These are phyloP conservation scores for Diutina neorugosa DNA, from an alignment of 1,139 yeast genomes.

Conservation along the genomic window DNA sequence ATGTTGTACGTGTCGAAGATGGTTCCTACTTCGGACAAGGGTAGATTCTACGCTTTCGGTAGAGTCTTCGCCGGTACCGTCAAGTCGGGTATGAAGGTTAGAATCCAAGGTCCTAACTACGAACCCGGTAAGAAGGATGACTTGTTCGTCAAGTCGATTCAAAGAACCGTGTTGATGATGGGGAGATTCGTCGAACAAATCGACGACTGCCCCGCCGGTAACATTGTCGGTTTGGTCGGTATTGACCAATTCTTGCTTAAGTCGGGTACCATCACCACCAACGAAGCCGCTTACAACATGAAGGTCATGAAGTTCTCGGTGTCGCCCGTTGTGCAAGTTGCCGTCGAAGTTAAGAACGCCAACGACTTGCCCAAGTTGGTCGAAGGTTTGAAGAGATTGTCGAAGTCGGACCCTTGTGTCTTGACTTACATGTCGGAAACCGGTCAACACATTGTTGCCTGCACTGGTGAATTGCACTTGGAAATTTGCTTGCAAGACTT, in stretches of 20 bases:
- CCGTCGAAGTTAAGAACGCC: slow-evolving; percentile 99
- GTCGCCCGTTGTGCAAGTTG: slow-evolving; percentile 98
- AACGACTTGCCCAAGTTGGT: slow-evolving; percentile 98
- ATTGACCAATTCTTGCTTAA: slow-evolving; percentile 98
- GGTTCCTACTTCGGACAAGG: slow-evolving; percentile 99
- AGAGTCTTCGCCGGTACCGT: slow-evolving; percentile 99
- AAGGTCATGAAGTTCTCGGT: slow-evolving; percentile 99
- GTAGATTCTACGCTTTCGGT: slow-evolving; percentile 99
- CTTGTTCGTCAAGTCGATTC: slow-evolving; percentile 92
- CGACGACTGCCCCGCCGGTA: slow-evolving; percentile 99
- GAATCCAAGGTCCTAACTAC: slow-evolving; percentile 99
- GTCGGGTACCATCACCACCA: slow-evolving; percentile 98
- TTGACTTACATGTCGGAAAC: slow-evolving; percentile 77
- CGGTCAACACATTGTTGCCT: slow-evolving; percentile 99
- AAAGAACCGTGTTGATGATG: slow-evolving; percentile 99
- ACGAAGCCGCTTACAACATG: slow-evolving; percentile 96
- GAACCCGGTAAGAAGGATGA: slow-evolving; percentile 97
- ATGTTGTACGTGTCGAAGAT: slow-evolving; percentile 99
- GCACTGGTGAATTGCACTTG: slow-evolving; percentile 99
- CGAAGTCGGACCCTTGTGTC: slow-evolving; percentile 99
- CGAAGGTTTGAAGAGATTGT: slow-evolving; percentile 99
- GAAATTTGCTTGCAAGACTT: slow-evolving; percentile 95
- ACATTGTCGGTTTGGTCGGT: slow-evolving; percentile 99
- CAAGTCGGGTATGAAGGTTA: slow-evolving; percentile 96
- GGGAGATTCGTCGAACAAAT: slow-evolving; percentile 97